phyloP scores from a whole-genome alignment of 352 stramenopile genomes.

The Saprolegnia diclina region DNA sequence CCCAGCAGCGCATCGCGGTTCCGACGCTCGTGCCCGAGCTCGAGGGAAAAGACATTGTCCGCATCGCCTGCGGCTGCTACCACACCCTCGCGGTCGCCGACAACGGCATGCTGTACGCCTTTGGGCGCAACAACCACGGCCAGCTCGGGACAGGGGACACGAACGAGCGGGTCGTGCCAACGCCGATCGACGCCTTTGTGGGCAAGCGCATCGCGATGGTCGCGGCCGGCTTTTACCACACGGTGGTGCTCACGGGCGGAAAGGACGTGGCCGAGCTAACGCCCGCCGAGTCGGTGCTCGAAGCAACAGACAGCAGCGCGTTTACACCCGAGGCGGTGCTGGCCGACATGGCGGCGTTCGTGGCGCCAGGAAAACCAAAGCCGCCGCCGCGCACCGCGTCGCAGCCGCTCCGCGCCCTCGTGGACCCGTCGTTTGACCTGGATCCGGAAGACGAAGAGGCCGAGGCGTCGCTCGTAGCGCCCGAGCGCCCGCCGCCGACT shows the following conservation, averaged over 20 bases:
- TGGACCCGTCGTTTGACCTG: slow-evolving; percentile 7
- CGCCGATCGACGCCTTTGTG: slow-evolving; percentile 84
- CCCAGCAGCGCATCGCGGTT: slow-evolving; percentile 56
- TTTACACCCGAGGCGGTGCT: slow-evolving; percentile 10
- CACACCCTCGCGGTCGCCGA: slow-evolving; percentile 84
- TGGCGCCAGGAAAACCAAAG: not conserved
- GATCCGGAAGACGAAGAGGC: slow-evolving; percentile 19
- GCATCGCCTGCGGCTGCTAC: slow-evolving; percentile 88
- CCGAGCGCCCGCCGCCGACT: not conserved
- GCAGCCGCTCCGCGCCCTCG: not conserved
- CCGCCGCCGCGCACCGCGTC: not conserved
- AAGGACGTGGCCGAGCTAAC: slow-evolving; percentile 31
- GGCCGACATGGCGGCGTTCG: not conserved
- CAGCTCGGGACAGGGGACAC: slow-evolving; percentile 89
- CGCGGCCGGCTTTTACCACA: slow-evolving; percentile 91
- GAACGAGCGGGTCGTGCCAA: slow-evolving; percentile 79
- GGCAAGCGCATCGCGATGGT: slow-evolving; percentile 85
- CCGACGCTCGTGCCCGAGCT: slow-evolving; percentile 61
- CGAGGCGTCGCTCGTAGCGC: not conserved
- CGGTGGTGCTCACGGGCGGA: slow-evolving; percentile 81
- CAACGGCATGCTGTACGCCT: slow-evolving; percentile 89
- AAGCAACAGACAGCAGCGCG: slow-evolving; percentile 12
- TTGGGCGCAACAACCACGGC: slow-evolving; percentile 92
- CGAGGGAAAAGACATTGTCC: slow-evolving; percentile 77
- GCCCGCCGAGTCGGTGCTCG: not conserved